Percentiles rank a stretch among this genome's conserved stretches.
Evolutionary conservation across 805 yeast genomes (phyloP).

Genomic region (Candida rishiriensis): DNA sequence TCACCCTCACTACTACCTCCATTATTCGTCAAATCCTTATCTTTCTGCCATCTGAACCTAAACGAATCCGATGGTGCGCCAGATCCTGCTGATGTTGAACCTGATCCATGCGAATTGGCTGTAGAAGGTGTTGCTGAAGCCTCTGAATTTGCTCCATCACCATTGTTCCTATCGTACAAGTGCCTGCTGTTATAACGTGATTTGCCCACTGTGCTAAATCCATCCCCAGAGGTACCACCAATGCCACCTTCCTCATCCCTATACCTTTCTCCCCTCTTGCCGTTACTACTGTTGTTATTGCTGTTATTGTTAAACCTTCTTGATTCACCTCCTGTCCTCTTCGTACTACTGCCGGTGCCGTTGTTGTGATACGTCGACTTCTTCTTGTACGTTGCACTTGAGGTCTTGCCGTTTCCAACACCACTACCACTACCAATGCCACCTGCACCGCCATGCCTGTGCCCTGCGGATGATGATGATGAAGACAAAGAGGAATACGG

Average conservation of each 20-base stretch:
- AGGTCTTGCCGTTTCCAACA: not conserved
- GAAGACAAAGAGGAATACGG: too few species aligned
- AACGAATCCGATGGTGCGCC: constrained; percentile 1
- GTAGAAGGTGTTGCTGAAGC: too few species aligned
- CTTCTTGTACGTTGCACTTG: not conserved
- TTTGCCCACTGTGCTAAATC: too few species aligned
- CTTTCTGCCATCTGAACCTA: constrained; percentile 1
- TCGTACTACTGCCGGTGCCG: not conserved
- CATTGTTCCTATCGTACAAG: too few species aligned
- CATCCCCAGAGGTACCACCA: too few species aligned
- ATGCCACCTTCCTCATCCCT: not conserved
- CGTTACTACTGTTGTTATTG: not conserved
- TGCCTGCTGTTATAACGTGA: too few species aligned
- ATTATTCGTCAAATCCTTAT: not conserved
- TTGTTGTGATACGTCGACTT: not conserved
- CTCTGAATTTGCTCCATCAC: too few species aligned
- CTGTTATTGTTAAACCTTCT: not conserved
- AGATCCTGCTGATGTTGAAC: too few species aligned
- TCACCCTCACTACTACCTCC: not conserved
- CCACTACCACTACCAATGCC: not conserved
- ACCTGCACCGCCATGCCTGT: not conserved
- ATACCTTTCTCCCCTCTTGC: not conserved
- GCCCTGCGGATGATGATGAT: not conserved
- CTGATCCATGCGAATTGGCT: too few species aligned
- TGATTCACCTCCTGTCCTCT: not conserved